These are phyloP conservation scores for Phaeosphaeria sp. DNA, from an alignment of 2,329 filamentous ascomycete genomes.

Conservation along the genomic window DNA sequence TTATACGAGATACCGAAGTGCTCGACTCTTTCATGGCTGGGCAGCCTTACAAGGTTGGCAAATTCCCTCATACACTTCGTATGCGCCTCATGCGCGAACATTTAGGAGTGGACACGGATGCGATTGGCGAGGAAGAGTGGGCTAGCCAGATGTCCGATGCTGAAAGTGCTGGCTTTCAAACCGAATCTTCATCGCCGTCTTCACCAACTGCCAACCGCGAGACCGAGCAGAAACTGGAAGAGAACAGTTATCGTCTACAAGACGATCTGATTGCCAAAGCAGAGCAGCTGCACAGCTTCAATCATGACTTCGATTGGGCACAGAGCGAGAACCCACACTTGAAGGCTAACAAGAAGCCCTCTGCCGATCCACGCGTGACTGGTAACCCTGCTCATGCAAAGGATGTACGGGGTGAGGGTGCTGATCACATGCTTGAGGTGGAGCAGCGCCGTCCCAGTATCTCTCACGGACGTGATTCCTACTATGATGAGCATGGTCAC, in stretches of 20 bases:
- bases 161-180: constrained; percentile 70
- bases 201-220: constrained; percentile 43
- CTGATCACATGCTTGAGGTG: constrained; percentile 71
- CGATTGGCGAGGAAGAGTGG: constrained; percentile 60
- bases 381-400: constrained; percentile 68
- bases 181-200: constrained; percentile 42
- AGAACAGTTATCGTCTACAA: constrained; percentile 53
- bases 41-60: constrained; percentile 84
- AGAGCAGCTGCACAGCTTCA: constrained; percentile 71
- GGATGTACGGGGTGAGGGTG: constrained; percentile 79
- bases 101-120: constrained; percentile 92
- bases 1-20: constrained; percentile 93
- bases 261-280: constrained; percentile 64
- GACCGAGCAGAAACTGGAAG: constrained; percentile 49
- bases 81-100: constrained; percentile 97
- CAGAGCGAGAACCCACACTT: constrained; percentile 65
- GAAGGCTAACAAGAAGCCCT: constrained; percentile 61
- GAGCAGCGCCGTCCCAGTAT: constrained; percentile 62
- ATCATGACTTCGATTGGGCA: constrained; percentile 73
- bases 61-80: constrained; percentile 90
- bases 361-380: constrained; percentile 64
- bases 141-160: constrained; percentile 53
- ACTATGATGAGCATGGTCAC: constrained; percentile 66
- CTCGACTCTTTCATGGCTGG: constrained; percentile 91
- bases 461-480: constrained; percentile 73